Base-by-base conservation (phyloP, 2,329 filamentous ascomycete species). In the Stachybotrys elegans region DNA sequence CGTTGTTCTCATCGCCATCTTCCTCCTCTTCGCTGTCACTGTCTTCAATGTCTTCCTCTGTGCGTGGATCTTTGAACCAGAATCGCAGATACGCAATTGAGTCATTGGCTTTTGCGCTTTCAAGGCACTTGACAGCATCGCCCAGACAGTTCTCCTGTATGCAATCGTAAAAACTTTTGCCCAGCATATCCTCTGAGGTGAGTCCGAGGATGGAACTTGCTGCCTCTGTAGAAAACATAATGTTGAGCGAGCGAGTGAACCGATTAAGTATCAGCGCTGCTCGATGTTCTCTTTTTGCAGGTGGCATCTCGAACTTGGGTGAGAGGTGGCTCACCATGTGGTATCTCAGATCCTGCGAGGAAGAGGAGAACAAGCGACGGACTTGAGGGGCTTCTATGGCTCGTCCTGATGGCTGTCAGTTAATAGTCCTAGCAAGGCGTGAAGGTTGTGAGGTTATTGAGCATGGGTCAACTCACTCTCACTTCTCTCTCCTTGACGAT, bases 41-140 rank as follows among this genome's bases (percentile, higher is more conserved):
- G 16, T 63, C 61, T 32, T 68, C 60, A 11, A 73, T 66, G 41
- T 78, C 73, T 43, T 77, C 74, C 22, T 72, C 74, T 44, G 76
- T 70, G 22, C 84, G 74, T 16, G 88, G 88, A 58, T 93, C 84
- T 43, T 86, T 78, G 57, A 86, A 92, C 78, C 83, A 88, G 61
- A 94, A 95, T 16, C 89, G 84, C 47, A 95, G 72, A 56, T 95
- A 94, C 3, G 89, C 88, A 56, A 94, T 93, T 2, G 89, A 94
- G 60, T 95, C 88, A 55, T 95, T 94, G 22, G 85, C 84, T 61
- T 95, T 95, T 19, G 89, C 88, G 51, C 85, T 86, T 63, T 94
- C 89, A 23, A 95, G 66, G 55, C 86, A 91, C 49, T 81, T 78
- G 25, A 92, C 80, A 4, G 88, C 88, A 53, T 93, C 86, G 8